phyloP scores from a whole-genome alignment of 2,329 filamentous ascomycete species.

The Metarhizium guizhouense region DNA sequence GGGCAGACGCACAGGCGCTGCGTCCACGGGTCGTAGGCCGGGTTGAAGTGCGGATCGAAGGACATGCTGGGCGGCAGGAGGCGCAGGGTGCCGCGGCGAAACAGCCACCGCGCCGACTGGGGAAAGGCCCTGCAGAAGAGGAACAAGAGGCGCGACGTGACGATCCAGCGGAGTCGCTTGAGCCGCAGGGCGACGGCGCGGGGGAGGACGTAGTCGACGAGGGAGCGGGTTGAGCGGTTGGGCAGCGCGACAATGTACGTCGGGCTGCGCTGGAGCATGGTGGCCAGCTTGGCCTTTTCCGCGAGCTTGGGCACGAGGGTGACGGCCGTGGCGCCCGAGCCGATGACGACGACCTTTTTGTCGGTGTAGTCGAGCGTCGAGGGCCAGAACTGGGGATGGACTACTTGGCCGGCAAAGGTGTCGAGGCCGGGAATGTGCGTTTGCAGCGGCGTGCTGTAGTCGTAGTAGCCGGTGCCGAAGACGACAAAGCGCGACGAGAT shows the following conservation, averaged over 20 bases:
- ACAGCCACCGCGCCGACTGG: slow-evolving; percentile 27
- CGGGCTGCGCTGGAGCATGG: slow-evolving; percentile 62
- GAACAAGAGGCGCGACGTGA: slow-evolving; percentile 31
- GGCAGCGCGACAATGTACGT: slow-evolving; percentile 48
- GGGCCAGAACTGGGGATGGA: slow-evolving; percentile 71
- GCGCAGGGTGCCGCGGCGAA: slow-evolving; percentile 32
- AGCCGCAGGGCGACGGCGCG: slow-evolving; percentile 33
- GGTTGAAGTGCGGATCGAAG: slow-evolving; percentile 44
- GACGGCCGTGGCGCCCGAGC: slow-evolving; percentile 58
- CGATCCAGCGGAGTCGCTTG: slow-evolving; percentile 35
- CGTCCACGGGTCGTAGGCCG: slow-evolving; percentile 51
- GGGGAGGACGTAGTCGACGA: slow-evolving; percentile 32
- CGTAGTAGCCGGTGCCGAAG: slow-evolving; percentile 49
- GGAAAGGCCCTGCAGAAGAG: slow-evolving; percentile 44
- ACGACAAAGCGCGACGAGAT: slow-evolving; percentile 44
- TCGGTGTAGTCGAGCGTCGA: slow-evolving; percentile 52
- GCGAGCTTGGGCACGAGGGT: slow-evolving; percentile 55
- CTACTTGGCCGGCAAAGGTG: slow-evolving; percentile 29
- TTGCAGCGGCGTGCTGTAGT: slow-evolving; percentile 52
- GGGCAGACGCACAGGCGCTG: slow-evolving; percentile 56
- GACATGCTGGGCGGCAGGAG: slow-evolving; percentile 40
- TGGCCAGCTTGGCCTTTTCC: slow-evolving; percentile 48
- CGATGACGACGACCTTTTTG: slow-evolving; percentile 59
- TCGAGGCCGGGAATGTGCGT: slow-evolving; percentile 48
- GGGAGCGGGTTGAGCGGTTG: slow-evolving; percentile 24